Evolutionary conservation across 768 basidiomycete species (phyloP), one percentile per base, ranked within the genome.

Genomic region (Hygrophorus russula): DNA sequence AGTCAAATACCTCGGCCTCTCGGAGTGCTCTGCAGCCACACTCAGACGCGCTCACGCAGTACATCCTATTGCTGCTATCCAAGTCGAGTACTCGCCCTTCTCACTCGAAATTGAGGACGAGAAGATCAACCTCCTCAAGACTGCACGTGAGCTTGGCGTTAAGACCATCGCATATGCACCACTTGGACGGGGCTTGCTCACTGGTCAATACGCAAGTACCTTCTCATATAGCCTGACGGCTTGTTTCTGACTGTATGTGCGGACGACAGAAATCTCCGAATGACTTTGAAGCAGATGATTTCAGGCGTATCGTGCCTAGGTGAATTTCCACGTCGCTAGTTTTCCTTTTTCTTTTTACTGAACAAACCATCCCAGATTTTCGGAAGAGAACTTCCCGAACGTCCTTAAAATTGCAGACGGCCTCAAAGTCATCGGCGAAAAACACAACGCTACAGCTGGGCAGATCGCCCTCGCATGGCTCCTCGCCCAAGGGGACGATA

Each of bases 61-160:
- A 8, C 74, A 75, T 40, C 71, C 71, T 5, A 73, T 76, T 24
- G 45, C 70, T 1, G 68, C 69, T 0, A 54, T 75, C 8, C 69
- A 76, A 54, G 59, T 73, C 24, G 72, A 76, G 46, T 75, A 73
- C 49, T 71, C 70, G 0, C 66, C 73, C 1, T 71, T 74, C 51
- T 63, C 61, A 2, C 59, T 74, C 6, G 67, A 69, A 31, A 66
- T 73, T 39, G 72, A 74, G 50, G 60, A 67, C 44, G 56, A 61
- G 6, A 62, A 65, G 46, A 63, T 70, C 28, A 59, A 49, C 2
- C 49, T 76, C 0, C 53, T 73, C 30, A 56, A 64, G 19, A 66
- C 71, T 1, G 65, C 65, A 9, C 56, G 71, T 15, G 74, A 76
- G 49, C 58, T 76, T 4, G 71, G 72, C 10, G 62, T 74, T 30